Percentiles rank a stretch among this genome's conserved stretches.
Conservation (phyloP, 306 rosid species). For the Lablab purpureus region DNA sequence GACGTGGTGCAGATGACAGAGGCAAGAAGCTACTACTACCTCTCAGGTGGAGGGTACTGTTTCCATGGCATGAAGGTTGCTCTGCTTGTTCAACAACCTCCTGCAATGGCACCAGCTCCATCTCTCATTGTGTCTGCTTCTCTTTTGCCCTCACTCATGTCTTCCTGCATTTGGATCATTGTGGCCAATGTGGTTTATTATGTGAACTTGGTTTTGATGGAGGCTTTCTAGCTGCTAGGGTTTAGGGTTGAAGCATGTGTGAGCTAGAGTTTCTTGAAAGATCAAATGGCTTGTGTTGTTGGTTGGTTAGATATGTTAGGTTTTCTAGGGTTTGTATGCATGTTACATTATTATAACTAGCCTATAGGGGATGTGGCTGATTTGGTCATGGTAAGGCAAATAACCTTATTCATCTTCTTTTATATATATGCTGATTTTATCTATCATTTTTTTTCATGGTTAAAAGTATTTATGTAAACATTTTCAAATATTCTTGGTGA, state of each 20-base stretch:
- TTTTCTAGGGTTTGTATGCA: no score
- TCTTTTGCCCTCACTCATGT: background rate
- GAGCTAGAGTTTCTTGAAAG: no score
- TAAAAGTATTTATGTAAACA: no score
- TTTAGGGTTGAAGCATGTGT: no score
- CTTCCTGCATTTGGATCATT: conserved; percentile 12
- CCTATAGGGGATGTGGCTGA: no score
- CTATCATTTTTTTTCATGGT: no score
- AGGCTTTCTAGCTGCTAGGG: background rate
- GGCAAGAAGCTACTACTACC: conserved; percentile 62
- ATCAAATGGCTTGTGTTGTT: background rate
- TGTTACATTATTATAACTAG: no score
- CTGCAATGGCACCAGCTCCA: conserved; percentile 46
- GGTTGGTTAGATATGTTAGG: no score
- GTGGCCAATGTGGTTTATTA: conserved; percentile 42
- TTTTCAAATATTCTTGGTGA: no score
- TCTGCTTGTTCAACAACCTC: conserved; percentile 43
- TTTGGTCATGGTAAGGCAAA: background rate
- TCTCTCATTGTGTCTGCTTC: background rate
- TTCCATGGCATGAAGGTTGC: conserved; percentile 71
- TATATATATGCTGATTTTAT: no score
- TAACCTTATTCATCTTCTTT: background rate
- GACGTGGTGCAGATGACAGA: conserved; percentile 71
- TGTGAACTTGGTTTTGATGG: conserved; percentile 7
- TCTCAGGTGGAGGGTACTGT: conserved; percentile 74